Evolutionary conservation across 176 grass and related monocot genomes (phyloP), one percentile per base, ranked within the genome.

Genomic region (Musa acuminata): DNA sequence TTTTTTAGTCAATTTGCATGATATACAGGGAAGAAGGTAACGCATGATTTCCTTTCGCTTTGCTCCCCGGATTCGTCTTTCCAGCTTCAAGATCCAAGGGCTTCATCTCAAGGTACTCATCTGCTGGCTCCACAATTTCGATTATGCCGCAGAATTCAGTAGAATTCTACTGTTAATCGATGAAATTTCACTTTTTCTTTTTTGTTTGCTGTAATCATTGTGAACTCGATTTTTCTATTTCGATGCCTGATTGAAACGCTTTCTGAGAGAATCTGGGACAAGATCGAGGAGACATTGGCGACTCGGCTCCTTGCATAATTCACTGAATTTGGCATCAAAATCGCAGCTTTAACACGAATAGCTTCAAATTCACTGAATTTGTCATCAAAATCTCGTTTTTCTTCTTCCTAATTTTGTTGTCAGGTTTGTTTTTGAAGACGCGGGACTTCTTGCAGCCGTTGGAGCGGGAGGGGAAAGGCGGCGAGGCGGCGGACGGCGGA

Each of bases 11-110:
- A 24, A 16, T 9, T 12, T 69, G 48, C 11, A 9, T 52, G 11
- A 16, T 58, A 7, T 59, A 58, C 65, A 79, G 77, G 66, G 17
- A 79, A 79, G 24, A 70, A 79, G 49, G 53, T 52, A 59, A 49
- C 77, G 27, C 64, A 70, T 14, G 65, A 70, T 69, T 70, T 79
- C 65, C 77, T 79, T 23, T 70, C 77, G 65, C 77, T 70, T 43
- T 69, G 57, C 52, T 25, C 64, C 24, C 9, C 25, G 17, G 52
- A 49, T 21, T 70, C 77, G 7, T 58, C 77, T 43, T 70, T 69
- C 65, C 51, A 69, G 49, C 52, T 20, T 51, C 52, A 70, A 20
- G 65, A 79, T 69, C 24, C 77, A 22, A 69, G 25, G 5, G 25
- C 77, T 79, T 35, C 77, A 12, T 25, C 75, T 14, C 75, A 77